Conservation (phyloP, 2,329 filamentous ascomycete genomes). For the Ophiostoma australiae region DNA sequence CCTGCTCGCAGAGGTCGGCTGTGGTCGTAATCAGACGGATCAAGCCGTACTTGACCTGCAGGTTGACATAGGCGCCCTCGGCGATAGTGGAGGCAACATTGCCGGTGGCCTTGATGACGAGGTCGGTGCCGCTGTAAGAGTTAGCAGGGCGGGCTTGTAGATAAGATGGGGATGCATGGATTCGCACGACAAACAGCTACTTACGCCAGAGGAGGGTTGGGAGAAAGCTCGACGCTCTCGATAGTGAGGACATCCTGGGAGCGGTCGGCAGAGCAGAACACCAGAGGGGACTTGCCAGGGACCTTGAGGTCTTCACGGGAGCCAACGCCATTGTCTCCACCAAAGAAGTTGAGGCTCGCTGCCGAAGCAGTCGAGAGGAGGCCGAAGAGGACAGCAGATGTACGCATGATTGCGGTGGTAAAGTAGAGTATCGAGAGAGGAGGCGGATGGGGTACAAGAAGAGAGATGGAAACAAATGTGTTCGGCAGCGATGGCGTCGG, state of each 20-base stretch:
- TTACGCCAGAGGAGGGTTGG: slow-evolving; percentile 85
- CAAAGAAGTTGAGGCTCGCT: slow-evolving; percentile 43
- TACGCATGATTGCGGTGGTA: slow-evolving; percentile 36
- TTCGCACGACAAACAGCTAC: slow-evolving; percentile 31
- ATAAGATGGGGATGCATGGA: neutral
- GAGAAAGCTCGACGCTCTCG: slow-evolving; percentile 70
- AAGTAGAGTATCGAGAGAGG: neutral
- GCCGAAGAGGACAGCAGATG: slow-evolving; percentile 42
- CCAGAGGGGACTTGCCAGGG: slow-evolving; percentile 78
- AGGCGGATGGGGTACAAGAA: neutral
- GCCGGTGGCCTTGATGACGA: slow-evolving; percentile 75
- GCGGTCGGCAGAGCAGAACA: slow-evolving; percentile 67
- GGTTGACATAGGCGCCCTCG: slow-evolving; percentile 71
- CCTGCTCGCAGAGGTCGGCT: slow-evolving; percentile 82
- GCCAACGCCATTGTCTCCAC: slow-evolving; percentile 44
- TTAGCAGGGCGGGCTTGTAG: too few relatives aligned
- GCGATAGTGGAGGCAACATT: slow-evolving; percentile 67
- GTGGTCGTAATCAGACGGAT: slow-evolving; percentile 80
- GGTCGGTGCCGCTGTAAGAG: slow-evolving; percentile 61
- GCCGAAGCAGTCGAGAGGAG: slow-evolving; percentile 43
- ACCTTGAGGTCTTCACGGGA: slow-evolving; percentile 57
- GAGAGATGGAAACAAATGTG: neutral
- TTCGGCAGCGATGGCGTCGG: neutral
- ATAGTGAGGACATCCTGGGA: slow-evolving; percentile 67
- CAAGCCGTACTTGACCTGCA: slow-evolving; percentile 89